Evolutionary conservation across 2,329 filamentous ascomycete genomes (phyloP).

Genomic region (Colletotrichum sp.): DNA sequence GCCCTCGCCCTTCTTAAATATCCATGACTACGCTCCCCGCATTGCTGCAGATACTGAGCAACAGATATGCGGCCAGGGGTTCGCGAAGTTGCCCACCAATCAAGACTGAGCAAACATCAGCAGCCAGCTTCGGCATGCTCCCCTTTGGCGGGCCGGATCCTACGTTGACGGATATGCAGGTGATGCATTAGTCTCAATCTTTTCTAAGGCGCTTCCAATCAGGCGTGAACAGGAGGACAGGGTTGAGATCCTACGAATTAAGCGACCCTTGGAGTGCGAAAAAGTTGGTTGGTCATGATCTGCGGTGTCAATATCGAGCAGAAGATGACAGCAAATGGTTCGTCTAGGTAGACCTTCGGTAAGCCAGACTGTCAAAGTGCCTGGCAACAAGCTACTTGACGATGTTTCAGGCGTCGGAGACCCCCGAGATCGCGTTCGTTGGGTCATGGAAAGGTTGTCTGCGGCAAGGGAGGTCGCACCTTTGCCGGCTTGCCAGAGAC

Average conservation of each 20-base stretch:
- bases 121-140: neutral
- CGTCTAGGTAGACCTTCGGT: neutral
- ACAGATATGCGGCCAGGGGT: neutral
- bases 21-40: neutral
- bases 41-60: neutral
- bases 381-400: rapidly evolving
- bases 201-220: neutral
- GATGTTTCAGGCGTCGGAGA: neutral
- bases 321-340: neutral
- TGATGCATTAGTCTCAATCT: neutral
- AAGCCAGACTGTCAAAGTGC: rapidly evolving
- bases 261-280: neutral
- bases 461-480: neutral
- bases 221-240: neutral
- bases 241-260: neutral
- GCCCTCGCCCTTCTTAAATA: neutral
- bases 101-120: neutral
- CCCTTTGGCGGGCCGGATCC: neutral
- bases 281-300: neutral
- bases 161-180: neutral
- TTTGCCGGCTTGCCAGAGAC: neutral
- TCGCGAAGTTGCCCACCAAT: neutral
- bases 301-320: neutral
- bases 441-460: neutral
- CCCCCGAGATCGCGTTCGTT: neutral